Evolutionary conservation across 192 early-diverging fungal species (phyloP).

Genomic region (Linnemannia zychae): DNA sequence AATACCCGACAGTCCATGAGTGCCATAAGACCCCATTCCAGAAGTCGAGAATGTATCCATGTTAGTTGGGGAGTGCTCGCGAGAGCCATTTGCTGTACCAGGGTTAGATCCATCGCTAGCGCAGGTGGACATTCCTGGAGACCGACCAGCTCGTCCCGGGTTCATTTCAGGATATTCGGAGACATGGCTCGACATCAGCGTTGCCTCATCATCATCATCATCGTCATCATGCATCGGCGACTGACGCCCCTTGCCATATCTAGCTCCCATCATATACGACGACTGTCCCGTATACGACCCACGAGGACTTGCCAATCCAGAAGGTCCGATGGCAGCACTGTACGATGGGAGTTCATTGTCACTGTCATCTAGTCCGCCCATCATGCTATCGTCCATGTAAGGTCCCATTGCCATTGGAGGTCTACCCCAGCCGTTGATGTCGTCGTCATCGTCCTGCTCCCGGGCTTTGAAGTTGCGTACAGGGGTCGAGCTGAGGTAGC

Average conservation of each 20-base stretch:
- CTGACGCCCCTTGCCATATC: constrained; percentile 15
- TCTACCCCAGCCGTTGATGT: constrained; percentile 26
- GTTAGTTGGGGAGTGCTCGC: constrained; percentile 2
- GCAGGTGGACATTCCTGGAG: constrained; percentile 38
- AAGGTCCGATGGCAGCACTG: constrained; percentile 24
- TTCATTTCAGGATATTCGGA: neutral
- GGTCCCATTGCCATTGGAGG: constrained; percentile 10
- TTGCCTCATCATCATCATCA: constrained; percentile 14
- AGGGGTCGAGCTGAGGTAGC: neutral
- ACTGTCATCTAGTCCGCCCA: constrained; percentile 1
- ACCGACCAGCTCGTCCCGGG: constrained; percentile 1
- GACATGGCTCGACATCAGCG: neutral
- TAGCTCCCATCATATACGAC: constrained; percentile 12
- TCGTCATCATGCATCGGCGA: constrained; percentile 6
- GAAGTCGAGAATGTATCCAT: neutral
- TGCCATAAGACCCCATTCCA: neutral
- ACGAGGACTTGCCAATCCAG: constrained; percentile 29
- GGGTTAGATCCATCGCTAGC: constrained; percentile 47
- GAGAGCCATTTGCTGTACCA: constrained; percentile 37
- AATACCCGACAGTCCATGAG: constrained; percentile 15
- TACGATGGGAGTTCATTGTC: constrained; percentile 20
- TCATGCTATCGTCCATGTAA: constrained; percentile 2
- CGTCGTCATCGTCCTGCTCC: constrained; percentile 7
- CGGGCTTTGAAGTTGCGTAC: neutral
- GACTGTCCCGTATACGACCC: constrained; percentile 18